Conservation (phyloP, 495 filamentous ascomycete species). For the Friedmanniomyces simplex region DNA sequence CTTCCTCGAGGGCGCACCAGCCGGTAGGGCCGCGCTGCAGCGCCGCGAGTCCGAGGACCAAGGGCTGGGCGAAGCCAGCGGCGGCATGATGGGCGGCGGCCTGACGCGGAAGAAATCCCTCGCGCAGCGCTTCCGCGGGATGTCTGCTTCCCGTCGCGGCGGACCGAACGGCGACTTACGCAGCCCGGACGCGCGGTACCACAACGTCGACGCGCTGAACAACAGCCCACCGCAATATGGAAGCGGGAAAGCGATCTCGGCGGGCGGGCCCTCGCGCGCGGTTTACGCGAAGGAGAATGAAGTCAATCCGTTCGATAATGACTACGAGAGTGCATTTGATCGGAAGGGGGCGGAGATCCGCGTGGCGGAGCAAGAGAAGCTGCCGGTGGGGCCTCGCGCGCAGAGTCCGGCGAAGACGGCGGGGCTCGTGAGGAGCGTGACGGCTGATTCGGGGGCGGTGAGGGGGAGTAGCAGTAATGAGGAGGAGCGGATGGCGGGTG, state of each 20-base stretch:
- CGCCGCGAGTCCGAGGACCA: constrained; percentile 58
- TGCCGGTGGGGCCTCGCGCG: constrained; percentile 25
- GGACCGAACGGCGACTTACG: constrained; percentile 16
- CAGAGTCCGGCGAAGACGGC: constrained; percentile 53
- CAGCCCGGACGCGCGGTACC: constrained; percentile 26
- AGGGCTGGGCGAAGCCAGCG: constrained; percentile 6
- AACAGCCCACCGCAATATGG: constrained; percentile 4
- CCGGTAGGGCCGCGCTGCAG: constrained; percentile 71
- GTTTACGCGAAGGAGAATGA: constrained; percentile 36
- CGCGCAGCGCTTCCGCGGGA: constrained; percentile 49
- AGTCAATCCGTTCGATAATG: constrained; percentile 78
- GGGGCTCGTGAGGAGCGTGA: constrained; percentile 13
- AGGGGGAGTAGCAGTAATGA: constrained; percentile 62
- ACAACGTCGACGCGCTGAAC: constrained; percentile 17
- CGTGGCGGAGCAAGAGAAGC: constrained; percentile 40
- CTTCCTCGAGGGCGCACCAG: constrained; percentile 89
- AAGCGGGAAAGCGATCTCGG: constrained; percentile 25
- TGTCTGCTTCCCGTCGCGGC: constrained; percentile 28
- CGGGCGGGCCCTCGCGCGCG: constrained; percentile 14
- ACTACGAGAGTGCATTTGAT: constrained; percentile 66
- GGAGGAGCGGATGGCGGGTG: constrained; percentile 29
- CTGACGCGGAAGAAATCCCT: constrained; percentile 86
- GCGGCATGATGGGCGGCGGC: constrained; percentile 42
- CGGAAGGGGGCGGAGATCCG: constrained; percentile 54
- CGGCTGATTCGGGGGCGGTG: constrained; percentile 15